Evolutionary conservation across 176 grass and related monocot genomes (phyloP).

Genomic region (Zoysia pacifica): DNA sequence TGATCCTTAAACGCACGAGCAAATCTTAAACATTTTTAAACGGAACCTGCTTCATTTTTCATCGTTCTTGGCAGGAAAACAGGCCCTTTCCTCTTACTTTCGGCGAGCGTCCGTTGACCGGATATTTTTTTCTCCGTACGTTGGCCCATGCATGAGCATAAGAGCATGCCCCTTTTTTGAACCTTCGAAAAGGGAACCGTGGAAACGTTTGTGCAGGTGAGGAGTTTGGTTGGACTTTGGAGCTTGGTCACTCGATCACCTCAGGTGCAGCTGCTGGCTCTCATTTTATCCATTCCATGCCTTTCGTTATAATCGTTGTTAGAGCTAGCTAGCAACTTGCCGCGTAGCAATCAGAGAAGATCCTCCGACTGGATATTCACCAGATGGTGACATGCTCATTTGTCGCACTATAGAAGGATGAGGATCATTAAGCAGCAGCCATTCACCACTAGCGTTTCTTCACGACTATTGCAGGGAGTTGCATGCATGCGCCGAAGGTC

Average conservation of each 20-base stretch:
- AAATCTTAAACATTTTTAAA: not conserved
- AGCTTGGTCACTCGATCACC: not conserved
- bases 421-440: not conserved
- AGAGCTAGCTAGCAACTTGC: not conserved
- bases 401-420: not conserved
- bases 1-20: conserved; percentile 10
- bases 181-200: not conserved
- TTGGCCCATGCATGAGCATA: too few species aligned
- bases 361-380: not conserved
- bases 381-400: not conserved
- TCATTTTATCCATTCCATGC: not conserved
- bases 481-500: too few species aligned
- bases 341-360: not conserved
- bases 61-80: not conserved
- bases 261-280: not conserved
- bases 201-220: not conserved
- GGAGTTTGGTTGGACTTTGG: not conserved
- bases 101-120: conserved; percentile 3
- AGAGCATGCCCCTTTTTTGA: not conserved
- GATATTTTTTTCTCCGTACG: not conserved
- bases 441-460: not conserved
- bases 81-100: not conserved
- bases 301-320: not conserved
- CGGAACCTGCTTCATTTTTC: not conserved
- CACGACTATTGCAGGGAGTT: not conserved